Evolutionary conservation across 345 rosid genomes (phyloP), one percentile per base, ranked within the genome.

Genomic region (Viola odorata): DNA sequence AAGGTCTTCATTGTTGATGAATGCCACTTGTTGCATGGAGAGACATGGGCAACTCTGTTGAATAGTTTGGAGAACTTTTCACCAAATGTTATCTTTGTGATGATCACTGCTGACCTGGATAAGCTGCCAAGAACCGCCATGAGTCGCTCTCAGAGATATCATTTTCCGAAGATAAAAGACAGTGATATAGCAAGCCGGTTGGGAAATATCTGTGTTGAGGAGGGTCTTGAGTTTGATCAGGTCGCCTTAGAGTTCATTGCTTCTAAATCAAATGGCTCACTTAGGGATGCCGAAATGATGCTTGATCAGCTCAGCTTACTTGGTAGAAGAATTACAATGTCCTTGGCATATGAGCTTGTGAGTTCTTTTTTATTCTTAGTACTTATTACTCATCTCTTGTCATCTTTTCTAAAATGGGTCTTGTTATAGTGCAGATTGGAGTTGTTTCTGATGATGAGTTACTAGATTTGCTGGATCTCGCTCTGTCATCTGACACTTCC

Each of bases 281-380:
- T 90, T 55, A 75, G 95, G 55, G 99, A 86, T 78, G 99, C 95
- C 42, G 97, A 90, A 76, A 94, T 82, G 75, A 85, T 94, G 96
- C 91, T 88, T 42, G 97, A 90, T 71, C 99, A 94, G 78, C 77
- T 94, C 51, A 88, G 97, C 74, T 81, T 89, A 65, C 88, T 92
- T 42, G 96, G 99, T 51, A 87, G 77, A 84, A 84, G 79, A 64
- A 80, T 94, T 38, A 90, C 97, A 5, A 65, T 82, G 64, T 70
- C 94, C 69, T 66, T 86, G 81, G 91, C 81, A 51, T 82, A 86
- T 63, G 96, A 89, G 76, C 95, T 94, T 14, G 99, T 94, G 57
- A 85, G 96, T 85, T 51, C 71, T 55, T 68, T 10, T 23, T 54
- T 12, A 61, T 63, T 49, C 38, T 47, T 66, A 10, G 41, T 45